These are phyloP conservation scores for Cornus kousa DNA, from an alignment of 148 eudicot species.

Conservation along the genomic window DNA sequence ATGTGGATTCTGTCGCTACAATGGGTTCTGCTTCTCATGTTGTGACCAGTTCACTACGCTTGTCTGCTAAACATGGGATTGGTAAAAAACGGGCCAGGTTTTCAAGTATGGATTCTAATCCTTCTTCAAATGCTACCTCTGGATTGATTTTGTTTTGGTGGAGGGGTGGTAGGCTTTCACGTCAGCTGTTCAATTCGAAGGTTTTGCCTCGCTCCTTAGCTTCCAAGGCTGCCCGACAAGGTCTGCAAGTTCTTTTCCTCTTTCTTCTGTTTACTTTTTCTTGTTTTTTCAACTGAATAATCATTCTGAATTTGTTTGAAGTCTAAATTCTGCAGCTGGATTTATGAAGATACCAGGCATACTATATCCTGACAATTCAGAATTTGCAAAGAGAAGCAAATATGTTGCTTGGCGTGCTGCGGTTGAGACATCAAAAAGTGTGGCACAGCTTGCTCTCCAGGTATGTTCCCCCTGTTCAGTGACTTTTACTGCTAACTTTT, in stretches of 20 bases:
- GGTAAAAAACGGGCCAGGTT: slow-evolving; percentile 44
- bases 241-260: slow-evolving; percentile 31
- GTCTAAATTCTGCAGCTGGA: slow-evolving; percentile 57
- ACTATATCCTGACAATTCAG: slow-evolving; percentile 65
- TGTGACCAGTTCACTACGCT: slow-evolving; percentile 46
- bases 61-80: slow-evolving; percentile 46
- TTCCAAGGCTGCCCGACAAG: slow-evolving; percentile 86
- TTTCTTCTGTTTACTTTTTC: background rate
- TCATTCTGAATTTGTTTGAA: slow-evolving; percentile 17
- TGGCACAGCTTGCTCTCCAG: slow-evolving; percentile 94
- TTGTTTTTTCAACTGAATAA: slow-evolving; percentile 1
- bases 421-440: slow-evolving; percentile 64
- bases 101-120: slow-evolving; percentile 34
- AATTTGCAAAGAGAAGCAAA: slow-evolving; percentile 64
- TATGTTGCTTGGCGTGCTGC: slow-evolving; percentile 74
- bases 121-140: slow-evolving; percentile 41
- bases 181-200: slow-evolving; percentile 80
- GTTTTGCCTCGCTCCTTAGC: slow-evolving; percentile 70
- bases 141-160: slow-evolving; percentile 83
- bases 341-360: slow-evolving; percentile 66
- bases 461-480: slow-evolving; percentile 30
- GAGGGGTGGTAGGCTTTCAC: slow-evolving; percentile 92
- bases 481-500: slow-evolving; percentile 1
- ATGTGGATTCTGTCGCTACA: slow-evolving; percentile 63
- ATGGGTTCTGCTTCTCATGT: slow-evolving; percentile 81